These are phyloP conservation scores for Tausonia pullulans DNA, from an alignment of 1,284 basidiomycete species.

Conservation along the genomic window DNA sequence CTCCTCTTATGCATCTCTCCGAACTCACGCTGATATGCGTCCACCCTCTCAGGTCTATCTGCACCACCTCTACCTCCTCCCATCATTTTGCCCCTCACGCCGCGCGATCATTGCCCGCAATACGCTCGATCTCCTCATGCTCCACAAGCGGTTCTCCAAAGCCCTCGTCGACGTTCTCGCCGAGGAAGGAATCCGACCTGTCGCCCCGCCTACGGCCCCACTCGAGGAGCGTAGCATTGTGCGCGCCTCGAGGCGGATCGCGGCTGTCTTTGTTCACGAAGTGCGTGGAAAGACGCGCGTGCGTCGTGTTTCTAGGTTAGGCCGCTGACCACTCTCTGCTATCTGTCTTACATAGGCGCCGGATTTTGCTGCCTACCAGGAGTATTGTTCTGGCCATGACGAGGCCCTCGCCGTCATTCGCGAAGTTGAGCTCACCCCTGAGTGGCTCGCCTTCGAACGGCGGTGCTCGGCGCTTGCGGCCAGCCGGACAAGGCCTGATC, in stretches of 20 bases:
- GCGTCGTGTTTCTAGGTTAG: not conserved
- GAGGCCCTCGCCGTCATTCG: constrained; percentile 64
- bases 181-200: constrained; percentile 41
- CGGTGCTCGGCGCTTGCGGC: constrained; percentile 48
- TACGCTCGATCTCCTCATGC: constrained; percentile 54
- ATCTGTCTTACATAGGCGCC: constrained; percentile 44
- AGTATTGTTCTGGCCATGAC: constrained; percentile 71
- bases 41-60: constrained; percentile 32
- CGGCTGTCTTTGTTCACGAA: constrained; percentile 54
- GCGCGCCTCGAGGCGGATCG: constrained; percentile 45
- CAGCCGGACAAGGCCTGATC: constrained; percentile 28
- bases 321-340: not conserved
- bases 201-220: constrained; percentile 14
- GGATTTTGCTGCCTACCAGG: constrained; percentile 62
- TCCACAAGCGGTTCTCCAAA: constrained; percentile 54
- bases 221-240: constrained; percentile 20
- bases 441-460: constrained; percentile 73
- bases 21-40: not conserved
- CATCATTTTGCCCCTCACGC: constrained; percentile 30
- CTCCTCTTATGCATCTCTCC: not conserved
- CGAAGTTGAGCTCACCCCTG: constrained; percentile 44
- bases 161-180: constrained; percentile 46
- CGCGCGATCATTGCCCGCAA: constrained; percentile 50
- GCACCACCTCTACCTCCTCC: constrained; percentile 35
- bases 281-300: constrained; percentile 35